A percentile compares a stretch with the other conserved stretches of the same genome.
These are phyloP conservation scores for Alternaria longipes DNA, from an alignment of 2,329 filamentous ascomycete species.

Conservation along the genomic window DNA sequence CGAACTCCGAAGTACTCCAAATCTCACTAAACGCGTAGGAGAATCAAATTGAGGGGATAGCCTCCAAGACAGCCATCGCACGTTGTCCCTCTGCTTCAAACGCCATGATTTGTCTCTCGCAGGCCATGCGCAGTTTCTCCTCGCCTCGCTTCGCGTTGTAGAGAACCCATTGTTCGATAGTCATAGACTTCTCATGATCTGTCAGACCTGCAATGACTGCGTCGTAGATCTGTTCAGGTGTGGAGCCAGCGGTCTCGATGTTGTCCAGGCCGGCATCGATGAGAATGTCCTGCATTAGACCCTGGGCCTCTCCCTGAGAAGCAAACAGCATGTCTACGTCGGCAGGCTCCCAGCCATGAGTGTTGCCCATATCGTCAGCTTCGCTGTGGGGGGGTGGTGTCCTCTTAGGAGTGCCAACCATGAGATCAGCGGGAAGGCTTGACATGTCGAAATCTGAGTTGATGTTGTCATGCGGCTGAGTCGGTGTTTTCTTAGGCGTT, in stretches of 20 bases:
- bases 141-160: constrained; percentile 84
- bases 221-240: constrained; percentile 56
- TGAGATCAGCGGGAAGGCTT: constrained; percentile 26
- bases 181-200: constrained; percentile 85
- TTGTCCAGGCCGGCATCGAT: constrained; percentile 45
- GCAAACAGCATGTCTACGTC: constrained; percentile 78
- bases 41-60: constrained; percentile 27
- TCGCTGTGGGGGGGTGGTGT: constrained; percentile 29
- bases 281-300: constrained; percentile 39
- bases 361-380: constrained; percentile 19
- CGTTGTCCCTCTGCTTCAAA: constrained; percentile 86
- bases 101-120: constrained; percentile 79
- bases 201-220: constrained; percentile 69
- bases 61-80: constrained; percentile 81
- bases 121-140: constrained; percentile 78
- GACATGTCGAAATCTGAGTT: constrained; percentile 26
- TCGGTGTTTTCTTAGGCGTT: constrained; percentile 34
- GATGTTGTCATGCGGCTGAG: constrained; percentile 17
- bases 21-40: constrained; percentile 5
- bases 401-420: constrained; percentile 51
- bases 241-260: constrained; percentile 28
- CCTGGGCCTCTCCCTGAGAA: constrained; percentile 35
- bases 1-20: constrained; percentile 22
- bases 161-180: constrained; percentile 90
- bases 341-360: constrained; percentile 71